These are phyloP conservation scores for Silene uniflora DNA, from an alignment of 148 eudicot genomes.

Conservation along the genomic window DNA sequence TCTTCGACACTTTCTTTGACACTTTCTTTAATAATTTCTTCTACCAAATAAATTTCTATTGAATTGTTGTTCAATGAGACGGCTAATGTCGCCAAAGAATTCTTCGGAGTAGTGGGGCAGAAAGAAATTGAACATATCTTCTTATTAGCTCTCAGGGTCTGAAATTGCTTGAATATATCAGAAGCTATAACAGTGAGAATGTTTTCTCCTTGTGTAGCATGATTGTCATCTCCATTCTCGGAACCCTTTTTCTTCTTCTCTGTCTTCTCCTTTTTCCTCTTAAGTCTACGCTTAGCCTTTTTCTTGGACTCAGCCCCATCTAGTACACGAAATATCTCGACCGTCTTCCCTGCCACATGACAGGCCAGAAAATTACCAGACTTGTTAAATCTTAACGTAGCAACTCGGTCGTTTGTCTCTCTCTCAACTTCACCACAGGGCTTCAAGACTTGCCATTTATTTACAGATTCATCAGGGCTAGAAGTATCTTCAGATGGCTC, in stretches of 20 bases:
- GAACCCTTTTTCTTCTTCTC: constrained; percentile 30
- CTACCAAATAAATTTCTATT: constrained; percentile 66
- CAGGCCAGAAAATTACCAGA: constrained; percentile 83
- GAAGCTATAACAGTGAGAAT: constrained; percentile 43
- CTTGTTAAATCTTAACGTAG: constrained; percentile 66
- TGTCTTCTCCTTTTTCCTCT: constrained; percentile 80
- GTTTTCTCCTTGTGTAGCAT: constrained; percentile 36
- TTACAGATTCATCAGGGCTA: constrained; percentile 29
- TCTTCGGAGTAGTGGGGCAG: constrained; percentile 59
- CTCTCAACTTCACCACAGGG: constrained; percentile 84
- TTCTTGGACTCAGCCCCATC: constrained; percentile 81
- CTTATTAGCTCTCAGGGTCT: constrained; percentile 68
- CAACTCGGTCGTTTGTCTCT: constrained; percentile 82
- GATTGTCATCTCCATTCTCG: constrained; percentile 40
- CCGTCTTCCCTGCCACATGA: constrained; percentile 88
- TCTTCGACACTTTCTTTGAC: no score
- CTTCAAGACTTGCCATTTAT: constrained; percentile 81
- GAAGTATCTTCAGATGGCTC: no score
- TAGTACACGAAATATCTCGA: constrained; percentile 75
- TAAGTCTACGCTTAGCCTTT: constrained; percentile 84
- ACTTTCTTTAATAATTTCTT: neutral
- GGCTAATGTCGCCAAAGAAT: constrained; percentile 66
- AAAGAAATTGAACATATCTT: constrained; percentile 87
- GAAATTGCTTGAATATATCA: constrained; percentile 77
- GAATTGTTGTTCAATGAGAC: constrained; percentile 83